Evolutionary conservation across 2,329 filamentous ascomycete genomes (phyloP).

Genomic region (Penicillium olsonii): DNA sequence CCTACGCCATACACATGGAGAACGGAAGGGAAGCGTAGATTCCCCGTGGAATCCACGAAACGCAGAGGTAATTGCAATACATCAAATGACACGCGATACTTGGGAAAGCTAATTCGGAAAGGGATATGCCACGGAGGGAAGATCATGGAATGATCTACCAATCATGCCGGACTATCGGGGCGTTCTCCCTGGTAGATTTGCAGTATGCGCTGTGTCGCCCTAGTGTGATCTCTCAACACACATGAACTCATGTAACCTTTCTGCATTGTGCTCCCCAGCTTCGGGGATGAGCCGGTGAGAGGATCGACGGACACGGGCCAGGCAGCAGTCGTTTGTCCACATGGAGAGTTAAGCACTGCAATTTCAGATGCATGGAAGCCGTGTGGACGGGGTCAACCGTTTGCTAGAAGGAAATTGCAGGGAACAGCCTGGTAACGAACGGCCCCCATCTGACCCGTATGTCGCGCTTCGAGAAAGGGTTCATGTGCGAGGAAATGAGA

Average conservation of each 20-base stretch:
- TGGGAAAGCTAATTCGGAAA: slow-evolving; percentile 1
- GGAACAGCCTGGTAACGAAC: background rate
- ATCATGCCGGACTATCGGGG: slow-evolving; percentile 5
- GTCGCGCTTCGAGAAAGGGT: background rate
- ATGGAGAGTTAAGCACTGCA: background rate
- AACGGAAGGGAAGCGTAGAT: background rate
- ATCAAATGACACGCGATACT: slow-evolving; percentile 4
- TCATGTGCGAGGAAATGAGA: background rate
- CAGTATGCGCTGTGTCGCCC: background rate
- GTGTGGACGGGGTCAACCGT: background rate
- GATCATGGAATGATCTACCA: slow-evolving; percentile 24
- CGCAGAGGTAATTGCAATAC: slow-evolving; percentile 2
- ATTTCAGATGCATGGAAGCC: background rate
- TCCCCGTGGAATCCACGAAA: slow-evolving; percentile 5
- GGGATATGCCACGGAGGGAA: slow-evolving; percentile 7
- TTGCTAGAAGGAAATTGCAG: background rate
- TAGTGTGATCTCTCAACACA: slow-evolving; percentile 1
- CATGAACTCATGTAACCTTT: slow-evolving; percentile 4
- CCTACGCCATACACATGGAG: too few species aligned
- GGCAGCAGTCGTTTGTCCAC: background rate
- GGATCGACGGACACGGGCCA: background rate
- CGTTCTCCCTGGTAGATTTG: background rate
- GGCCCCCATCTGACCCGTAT: background rate
- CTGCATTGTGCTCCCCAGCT: slow-evolving; percentile 7
- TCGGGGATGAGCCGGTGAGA: slow-evolving; percentile 7